Percentiles rank a stretch among this genome's conserved stretches.
phyloP scores from a whole-genome alignment of 2,329 filamentous ascomycete genomes.

The Diplocarpon mali region DNA sequence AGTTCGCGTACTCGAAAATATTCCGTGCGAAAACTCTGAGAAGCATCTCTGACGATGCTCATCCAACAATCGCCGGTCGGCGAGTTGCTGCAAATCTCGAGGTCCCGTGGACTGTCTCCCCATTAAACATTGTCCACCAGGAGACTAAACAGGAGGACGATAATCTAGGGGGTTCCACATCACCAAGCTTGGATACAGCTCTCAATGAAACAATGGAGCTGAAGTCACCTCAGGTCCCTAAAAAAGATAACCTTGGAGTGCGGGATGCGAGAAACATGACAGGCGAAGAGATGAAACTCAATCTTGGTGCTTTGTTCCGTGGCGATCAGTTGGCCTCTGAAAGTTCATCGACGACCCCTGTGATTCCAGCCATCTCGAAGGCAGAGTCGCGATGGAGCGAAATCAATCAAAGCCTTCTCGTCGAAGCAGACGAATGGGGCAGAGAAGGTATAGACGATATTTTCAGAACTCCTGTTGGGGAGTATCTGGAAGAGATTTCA shows the following conservation, averaged over 20 bases:
- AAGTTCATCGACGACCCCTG: neutral
- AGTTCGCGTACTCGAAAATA: conserved; percentile 6
- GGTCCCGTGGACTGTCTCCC: conserved; percentile 8
- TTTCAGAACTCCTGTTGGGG: conserved; percentile 10
- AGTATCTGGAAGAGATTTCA: conserved; percentile 10
- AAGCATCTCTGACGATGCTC: conserved; percentile 3
- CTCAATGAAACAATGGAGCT: neutral
- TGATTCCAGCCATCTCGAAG: neutral
- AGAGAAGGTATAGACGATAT: conserved; percentile 5
- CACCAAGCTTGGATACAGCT: neutral
- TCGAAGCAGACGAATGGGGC: conserved; percentile 12
- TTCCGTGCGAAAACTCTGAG: conserved; percentile 5
- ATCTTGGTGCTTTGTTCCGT: neutral
- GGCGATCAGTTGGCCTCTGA: neutral
- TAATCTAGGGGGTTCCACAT: neutral
- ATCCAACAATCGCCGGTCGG: conserved; percentile 8
- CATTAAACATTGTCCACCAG: neutral
- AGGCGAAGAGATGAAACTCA: neutral
- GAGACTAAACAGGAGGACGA: neutral
- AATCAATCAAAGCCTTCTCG: conserved; percentile 6
- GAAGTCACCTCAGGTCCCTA: neutral
- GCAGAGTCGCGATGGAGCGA: conserved; percentile 5
- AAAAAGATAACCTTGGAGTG: neutral
- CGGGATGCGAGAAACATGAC: neutral
- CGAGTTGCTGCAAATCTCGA: conserved; percentile 5